Conservation (phyloP, 1,284 basidiomycete species). For the Coniferiporia sulphurascens region DNA sequence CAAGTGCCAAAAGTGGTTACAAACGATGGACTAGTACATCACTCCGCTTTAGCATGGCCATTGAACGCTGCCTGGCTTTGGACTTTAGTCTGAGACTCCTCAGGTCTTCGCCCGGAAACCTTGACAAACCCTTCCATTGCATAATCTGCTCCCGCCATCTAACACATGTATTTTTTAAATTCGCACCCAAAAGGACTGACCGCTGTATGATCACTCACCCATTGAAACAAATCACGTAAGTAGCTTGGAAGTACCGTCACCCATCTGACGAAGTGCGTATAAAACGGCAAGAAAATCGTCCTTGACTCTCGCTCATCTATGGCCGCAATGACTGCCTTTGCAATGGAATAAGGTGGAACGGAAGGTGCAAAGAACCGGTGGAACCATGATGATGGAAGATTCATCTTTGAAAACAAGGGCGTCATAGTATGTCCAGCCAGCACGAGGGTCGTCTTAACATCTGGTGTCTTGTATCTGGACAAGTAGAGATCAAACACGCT, state of each 20-base stretch:
- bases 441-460: slow-evolving; percentile 78
- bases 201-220: slow-evolving; percentile 41
- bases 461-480: slow-evolving; percentile 62
- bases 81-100: slow-evolving; percentile 30
- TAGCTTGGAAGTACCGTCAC: slow-evolving; percentile 64
- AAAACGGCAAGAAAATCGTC: slow-evolving; percentile 71
- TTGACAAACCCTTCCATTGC: slow-evolving; percentile 44
- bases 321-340: slow-evolving; percentile 74
- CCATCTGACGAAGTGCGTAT: slow-evolving; percentile 53
- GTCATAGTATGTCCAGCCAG: slow-evolving; percentile 74
- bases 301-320: slow-evolving; percentile 75
- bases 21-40: not conserved
- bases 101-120: slow-evolving; percentile 39
- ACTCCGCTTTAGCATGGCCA: not conserved
- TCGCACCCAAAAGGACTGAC: not conserved
- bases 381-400: slow-evolving; percentile 45
- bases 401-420: slow-evolving; percentile 62
- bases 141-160: slow-evolving; percentile 46
- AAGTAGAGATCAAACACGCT: slow-evolving; percentile 20
- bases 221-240: slow-evolving; percentile 63
- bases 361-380: slow-evolving; percentile 74
- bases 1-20: not conserved
- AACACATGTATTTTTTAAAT: slow-evolving; percentile 28
- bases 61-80: not conserved
- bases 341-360: slow-evolving; percentile 66